These are phyloP conservation scores for Fusarium sp. DNA, from an alignment of 2,329 filamentous ascomycete species.

Conservation along the genomic window DNA sequence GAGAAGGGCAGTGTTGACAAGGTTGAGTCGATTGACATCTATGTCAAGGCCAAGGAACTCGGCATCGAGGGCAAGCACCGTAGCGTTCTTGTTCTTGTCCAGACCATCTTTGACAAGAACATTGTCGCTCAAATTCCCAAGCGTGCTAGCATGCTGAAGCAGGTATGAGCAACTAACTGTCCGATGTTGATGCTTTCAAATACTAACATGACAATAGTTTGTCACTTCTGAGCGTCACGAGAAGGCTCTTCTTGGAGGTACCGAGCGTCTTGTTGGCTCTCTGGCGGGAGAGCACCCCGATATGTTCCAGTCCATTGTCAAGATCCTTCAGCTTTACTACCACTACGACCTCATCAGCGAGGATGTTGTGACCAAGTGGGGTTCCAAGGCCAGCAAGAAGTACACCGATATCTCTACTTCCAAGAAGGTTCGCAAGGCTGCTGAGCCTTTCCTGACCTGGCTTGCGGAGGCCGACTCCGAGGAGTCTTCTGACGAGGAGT, in stretches of 20 bases:
- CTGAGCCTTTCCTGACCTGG: conserved; percentile 95
- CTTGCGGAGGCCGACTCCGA: conserved; percentile 87
- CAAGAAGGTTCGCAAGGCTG: conserved; percentile 95
- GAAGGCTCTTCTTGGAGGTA: conserved; percentile 94
- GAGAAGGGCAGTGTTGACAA: conserved; percentile 82
- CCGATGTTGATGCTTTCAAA: not conserved
- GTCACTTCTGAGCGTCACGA: conserved; percentile 93
- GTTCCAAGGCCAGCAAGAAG: conserved; percentile 96
- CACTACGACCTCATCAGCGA: conserved; percentile 90
- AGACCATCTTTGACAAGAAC: conserved; percentile 93
- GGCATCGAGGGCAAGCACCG: conserved; percentile 96
- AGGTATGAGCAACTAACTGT: conserved; percentile 65
- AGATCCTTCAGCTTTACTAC: conserved; percentile 91
- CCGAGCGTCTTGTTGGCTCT: conserved; percentile 87
- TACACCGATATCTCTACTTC: conserved; percentile 91
- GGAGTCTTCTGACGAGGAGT: conserved; percentile 73
- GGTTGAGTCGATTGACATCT: conserved; percentile 91
- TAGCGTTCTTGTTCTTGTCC: conserved; percentile 90
- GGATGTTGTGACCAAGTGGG: conserved; percentile 92
- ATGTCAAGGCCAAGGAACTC: conserved; percentile 96
- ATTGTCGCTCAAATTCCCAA: conserved; percentile 89
- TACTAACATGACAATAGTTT: conserved; percentile 67
- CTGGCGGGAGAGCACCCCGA: conserved; percentile 84
- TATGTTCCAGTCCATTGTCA: conserved; percentile 81
- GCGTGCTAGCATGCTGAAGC: conserved; percentile 90